Evolutionary conservation across 306 rosid species (phyloP).

Genomic region (Prunus fruticosa): DNA sequence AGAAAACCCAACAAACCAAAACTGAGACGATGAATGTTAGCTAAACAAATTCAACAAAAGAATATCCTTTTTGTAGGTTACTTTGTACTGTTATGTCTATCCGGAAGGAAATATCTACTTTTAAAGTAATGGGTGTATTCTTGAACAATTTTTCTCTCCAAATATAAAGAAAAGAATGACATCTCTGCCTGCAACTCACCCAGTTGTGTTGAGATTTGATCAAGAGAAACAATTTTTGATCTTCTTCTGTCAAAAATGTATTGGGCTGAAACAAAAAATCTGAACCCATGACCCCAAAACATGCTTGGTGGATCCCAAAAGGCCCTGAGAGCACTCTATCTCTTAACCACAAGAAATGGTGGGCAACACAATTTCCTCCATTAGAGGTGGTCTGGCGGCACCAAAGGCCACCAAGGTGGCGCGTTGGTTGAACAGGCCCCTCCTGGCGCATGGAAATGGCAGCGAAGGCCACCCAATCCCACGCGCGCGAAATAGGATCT

Average conservation of each 20-base stretch:
- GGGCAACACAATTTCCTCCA: not conserved
- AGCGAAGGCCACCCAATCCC: not conserved
- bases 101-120: not conserved
- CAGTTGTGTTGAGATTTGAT: not conserved
- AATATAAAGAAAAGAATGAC: not conserved
- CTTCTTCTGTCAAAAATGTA: not conserved
- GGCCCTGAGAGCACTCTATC: not conserved
- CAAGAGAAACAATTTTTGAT: not conserved
- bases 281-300: not conserved
- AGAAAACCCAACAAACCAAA: not conserved
- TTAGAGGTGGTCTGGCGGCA: not conserved
- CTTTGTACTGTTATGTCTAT: not conserved
- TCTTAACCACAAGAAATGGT: not conserved
- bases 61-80: not conserved
- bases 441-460: not conserved
- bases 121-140: not conserved
- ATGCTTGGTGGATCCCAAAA: not conserved
- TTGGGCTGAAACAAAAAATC: not conserved
- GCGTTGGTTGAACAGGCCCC: not conserved
- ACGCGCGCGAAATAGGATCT: not conserved
- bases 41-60: not conserved
- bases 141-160: not conserved
- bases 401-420: not conserved
- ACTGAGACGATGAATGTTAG: not conserved
- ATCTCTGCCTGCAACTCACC: not conserved